Percentiles rank a stretch among this genome's conserved stretches.
Evolutionary conservation across 176 grass and related monocot genomes (phyloP).

Genomic region (Raddia guianensis): DNA sequence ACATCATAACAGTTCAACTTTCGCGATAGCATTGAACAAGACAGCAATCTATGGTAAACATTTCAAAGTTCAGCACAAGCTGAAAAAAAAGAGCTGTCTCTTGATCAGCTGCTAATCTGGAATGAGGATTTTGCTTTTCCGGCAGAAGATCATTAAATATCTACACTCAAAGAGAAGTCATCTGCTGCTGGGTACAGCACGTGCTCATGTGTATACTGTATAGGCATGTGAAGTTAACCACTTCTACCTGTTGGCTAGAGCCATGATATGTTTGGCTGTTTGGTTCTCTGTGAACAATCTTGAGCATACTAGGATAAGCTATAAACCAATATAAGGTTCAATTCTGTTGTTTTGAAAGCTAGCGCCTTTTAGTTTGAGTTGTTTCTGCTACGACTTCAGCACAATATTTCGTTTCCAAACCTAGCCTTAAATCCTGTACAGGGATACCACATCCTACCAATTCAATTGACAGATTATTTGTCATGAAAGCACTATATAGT

Average conservation of each 20-base stretch:
- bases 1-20: constrained; percentile 13
- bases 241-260: neutral
- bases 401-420: neutral
- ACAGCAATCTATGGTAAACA: neutral
- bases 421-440: neutral
- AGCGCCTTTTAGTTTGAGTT: neutral
- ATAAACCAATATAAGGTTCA: neutral
- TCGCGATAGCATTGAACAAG: constrained; percentile 23
- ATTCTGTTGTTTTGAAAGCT: constrained; percentile 3
- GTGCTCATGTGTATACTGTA: neutral
- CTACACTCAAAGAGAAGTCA: constrained; percentile 2
- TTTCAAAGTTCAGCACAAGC: constrained; percentile 15
- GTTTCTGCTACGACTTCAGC: constrained; percentile 16
- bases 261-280: neutral
- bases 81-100: neutral
- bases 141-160: neutral
- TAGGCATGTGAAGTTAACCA: constrained; percentile 9
- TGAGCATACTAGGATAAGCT: neutral
- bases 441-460: neutral
- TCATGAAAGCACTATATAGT: constrained; percentile 7
- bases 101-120: constrained; percentile 14
- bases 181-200: neutral
- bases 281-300: neutral
- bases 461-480: constrained; percentile 8
- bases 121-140: neutral